Percentiles rank a stretch among this genome's conserved stretches.
These are phyloP conservation scores for Gossypium longicalyx DNA, from an alignment of 345 rosid species.

Conservation along the genomic window DNA sequence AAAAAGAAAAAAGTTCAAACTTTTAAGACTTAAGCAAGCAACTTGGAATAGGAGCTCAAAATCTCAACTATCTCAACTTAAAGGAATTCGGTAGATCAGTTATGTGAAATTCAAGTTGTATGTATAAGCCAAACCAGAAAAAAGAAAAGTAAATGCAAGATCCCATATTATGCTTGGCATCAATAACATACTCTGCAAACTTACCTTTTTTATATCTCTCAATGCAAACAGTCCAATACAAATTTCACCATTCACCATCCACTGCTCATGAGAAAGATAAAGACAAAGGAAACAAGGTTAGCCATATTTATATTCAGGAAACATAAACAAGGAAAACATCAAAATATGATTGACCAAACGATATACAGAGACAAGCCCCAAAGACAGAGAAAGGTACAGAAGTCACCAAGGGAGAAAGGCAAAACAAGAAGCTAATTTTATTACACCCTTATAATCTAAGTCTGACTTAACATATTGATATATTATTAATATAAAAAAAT, in stretches of 20 bases:
- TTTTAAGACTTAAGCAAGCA: not conserved
- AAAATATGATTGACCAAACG: not conserved
- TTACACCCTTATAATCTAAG: not conserved
- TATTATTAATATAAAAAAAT: not conserved
- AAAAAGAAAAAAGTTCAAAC: not conserved
- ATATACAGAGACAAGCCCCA: not conserved
- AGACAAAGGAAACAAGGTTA: conserved; percentile 8
- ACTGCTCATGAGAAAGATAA: conserved; percentile 45
- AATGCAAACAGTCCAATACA: conserved; percentile 91
- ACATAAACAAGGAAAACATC: conserved; percentile 1
- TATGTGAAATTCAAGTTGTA: not conserved
- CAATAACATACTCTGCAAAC: conserved; percentile 8
- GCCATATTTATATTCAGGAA: not conserved
- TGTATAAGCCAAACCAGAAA: not conserved
- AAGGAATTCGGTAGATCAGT: not conserved
- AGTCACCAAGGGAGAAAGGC: not conserved
- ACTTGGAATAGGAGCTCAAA: not conserved
- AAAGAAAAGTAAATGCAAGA: not conserved
- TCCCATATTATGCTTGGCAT: not conserved
- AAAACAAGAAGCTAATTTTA: not conserved
- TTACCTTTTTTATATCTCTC: conserved; percentile 81
- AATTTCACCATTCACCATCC: conserved; percentile 99
- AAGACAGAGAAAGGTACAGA: not conserved
- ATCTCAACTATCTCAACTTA: conserved; percentile 4
- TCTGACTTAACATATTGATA: not conserved